phyloP scores from a whole-genome alignment of 2,329 filamentous ascomycete genomes.

The Huntiella decipiens region DNA sequence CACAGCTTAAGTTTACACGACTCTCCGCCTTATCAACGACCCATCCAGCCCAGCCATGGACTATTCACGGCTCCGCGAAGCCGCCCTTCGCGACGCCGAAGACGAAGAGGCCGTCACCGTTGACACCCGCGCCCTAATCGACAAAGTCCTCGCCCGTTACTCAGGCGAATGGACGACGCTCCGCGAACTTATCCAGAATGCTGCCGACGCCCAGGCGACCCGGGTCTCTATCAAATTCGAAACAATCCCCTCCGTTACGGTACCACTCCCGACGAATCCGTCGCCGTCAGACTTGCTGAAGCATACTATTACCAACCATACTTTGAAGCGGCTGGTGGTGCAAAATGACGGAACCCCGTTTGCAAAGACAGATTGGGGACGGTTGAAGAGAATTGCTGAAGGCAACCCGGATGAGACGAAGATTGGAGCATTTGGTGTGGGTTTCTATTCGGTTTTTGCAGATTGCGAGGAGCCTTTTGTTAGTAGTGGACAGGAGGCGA shows the following conservation, averaged over 20 bases:
- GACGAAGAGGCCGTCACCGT: slow-evolving; percentile 96
- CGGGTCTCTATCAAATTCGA: slow-evolving; percentile 86
- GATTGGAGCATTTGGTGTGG: slow-evolving; percentile 94
- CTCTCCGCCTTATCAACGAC: too few relatives aligned
- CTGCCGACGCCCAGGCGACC: slow-evolving; percentile 85
- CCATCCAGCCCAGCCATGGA: slow-evolving; percentile 34
- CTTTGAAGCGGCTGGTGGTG: slow-evolving; percentile 68
- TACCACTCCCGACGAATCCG: slow-evolving; percentile 48
- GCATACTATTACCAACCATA: slow-evolving; percentile 70
- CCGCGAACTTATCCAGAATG: slow-evolving; percentile 91
- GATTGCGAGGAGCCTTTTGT: slow-evolving; percentile 97
- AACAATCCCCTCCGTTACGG: slow-evolving; percentile 61
- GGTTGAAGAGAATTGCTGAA: slow-evolving; percentile 92
- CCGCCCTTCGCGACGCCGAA: slow-evolving; percentile 67
- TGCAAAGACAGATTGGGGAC: slow-evolving; percentile 74
- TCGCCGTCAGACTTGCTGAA: slow-evolving; percentile 57
- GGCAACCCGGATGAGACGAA: slow-evolving; percentile 98
- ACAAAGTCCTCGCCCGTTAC: slow-evolving; percentile 91
- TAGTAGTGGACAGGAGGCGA: slow-evolving; percentile 75
- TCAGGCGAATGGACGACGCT: slow-evolving; percentile 86
- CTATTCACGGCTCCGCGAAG: slow-evolving; percentile 60
- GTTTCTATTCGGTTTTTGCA: slow-evolving; percentile 96
- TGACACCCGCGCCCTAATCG: slow-evolving; percentile 88
- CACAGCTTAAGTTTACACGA: too few relatives aligned
- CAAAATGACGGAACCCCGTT: slow-evolving; percentile 86